Evolutionary conservation across 2,329 filamentous ascomycete species (phyloP), one percentile per base, ranked within the genome.

Genomic region (Beauveria medogensis): DNA sequence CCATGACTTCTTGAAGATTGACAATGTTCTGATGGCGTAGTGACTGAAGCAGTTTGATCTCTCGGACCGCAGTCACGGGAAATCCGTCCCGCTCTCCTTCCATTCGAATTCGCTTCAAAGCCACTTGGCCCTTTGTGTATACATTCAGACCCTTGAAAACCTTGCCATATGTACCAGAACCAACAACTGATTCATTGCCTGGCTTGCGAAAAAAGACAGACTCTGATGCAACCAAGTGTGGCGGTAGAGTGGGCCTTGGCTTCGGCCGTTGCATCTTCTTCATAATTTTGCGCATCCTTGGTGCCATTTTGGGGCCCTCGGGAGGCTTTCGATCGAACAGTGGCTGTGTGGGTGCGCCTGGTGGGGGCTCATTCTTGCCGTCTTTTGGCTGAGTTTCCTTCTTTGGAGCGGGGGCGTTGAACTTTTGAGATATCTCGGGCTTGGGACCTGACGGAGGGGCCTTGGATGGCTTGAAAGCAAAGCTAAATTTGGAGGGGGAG

Each of bases 111-210:
- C 90, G 89, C 77, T 96, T 96, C 62, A 96, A 78, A 1, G 92
- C 92, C 26, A 95, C 92, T 62, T 90, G 81, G 46, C 86, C 84
- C 67, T 90, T 90, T 1, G 90, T 96, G 71, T 95, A 95, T n/a
- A 94, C 90, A 69, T 96, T 91, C 9, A 92, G 79, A n/a, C 86
- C 92, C 72, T 96, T 96, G 79, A 95, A 96, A 5, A 96, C 92
- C 73, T 96, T 96, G 57, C 91, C 94, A 68, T 97, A 97, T 0
- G 93, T 97, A 12, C 93, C 93, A 48, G 93, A 96, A 18, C 93
- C 93, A 22, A 97, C 89, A 0, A 97, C 93, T 0, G 93, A 97
- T 71, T 96, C 93, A 67, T 97, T 96, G n/a, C 93, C 93, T 1
- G 92, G 92, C 71, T 97, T 97, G 65, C 93, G 83, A 75, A 89